These are phyloP conservation scores for Chrysosporium keratinophilum DNA, from an alignment of 2,329 filamentous ascomycete species.

Conservation along the genomic window DNA sequence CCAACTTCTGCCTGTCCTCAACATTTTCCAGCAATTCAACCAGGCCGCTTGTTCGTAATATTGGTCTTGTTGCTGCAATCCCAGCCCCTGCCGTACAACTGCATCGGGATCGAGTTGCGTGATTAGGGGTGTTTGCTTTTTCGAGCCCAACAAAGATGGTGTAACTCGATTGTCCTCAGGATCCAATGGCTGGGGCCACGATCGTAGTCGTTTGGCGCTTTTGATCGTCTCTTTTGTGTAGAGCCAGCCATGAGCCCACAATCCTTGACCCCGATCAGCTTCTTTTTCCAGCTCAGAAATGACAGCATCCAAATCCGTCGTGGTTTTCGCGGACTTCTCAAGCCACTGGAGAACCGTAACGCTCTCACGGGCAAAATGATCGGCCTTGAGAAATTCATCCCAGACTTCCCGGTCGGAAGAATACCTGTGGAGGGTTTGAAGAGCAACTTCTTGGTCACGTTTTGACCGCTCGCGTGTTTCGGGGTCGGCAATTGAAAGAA, in stretches of 20 bases:
- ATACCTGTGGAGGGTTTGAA: conserved; percentile 44
- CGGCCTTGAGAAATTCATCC: conserved; percentile 62
- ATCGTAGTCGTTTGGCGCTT: conserved; percentile 68
- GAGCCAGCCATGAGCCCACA: conserved; percentile 81
- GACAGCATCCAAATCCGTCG: conserved; percentile 61
- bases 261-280: conserved; percentile 62
- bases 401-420: conserved; percentile 54
- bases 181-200: conserved; percentile 55
- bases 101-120: conserved; percentile 91
- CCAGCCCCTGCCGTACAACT: conserved; percentile 63
- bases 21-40: conserved; percentile 87
- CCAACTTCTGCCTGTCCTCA: conserved; percentile 70
- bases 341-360: conserved; percentile 77
- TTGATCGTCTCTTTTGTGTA: conserved; percentile 88
- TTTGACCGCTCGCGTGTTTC: conserved; percentile 32
- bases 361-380: conserved; percentile 66
- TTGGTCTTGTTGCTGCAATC: conserved; percentile 70
- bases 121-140: conserved; percentile 55
- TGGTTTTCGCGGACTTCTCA: conserved; percentile 60
- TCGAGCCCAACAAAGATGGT: conserved; percentile 47
- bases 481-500: conserved; percentile 61
- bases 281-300: conserved; percentile 65
- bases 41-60: conserved; percentile 85
- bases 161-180: conserved; percentile 49
- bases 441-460: conserved; percentile 32